These are phyloP conservation scores for Castanea mollissima DNA, from an alignment of 306 rosid species.

Conservation along the genomic window DNA sequence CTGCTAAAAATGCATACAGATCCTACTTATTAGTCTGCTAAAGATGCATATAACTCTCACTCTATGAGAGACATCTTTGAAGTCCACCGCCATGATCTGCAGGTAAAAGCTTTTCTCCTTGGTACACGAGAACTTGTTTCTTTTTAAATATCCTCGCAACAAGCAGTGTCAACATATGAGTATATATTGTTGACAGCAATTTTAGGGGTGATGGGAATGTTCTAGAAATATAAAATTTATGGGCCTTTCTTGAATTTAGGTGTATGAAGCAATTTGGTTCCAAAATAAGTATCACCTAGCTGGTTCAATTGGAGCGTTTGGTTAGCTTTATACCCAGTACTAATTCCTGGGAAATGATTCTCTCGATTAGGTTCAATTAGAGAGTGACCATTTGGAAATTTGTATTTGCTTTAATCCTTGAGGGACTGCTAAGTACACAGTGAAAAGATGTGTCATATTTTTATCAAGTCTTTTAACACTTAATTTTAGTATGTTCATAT, in stretches of 20 bases:
- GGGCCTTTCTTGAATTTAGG: neutral
- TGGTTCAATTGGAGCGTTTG: neutral
- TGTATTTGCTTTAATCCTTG: no score
- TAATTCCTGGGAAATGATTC: no score
- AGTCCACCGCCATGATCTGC: constrained; percentile 84
- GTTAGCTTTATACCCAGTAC: neutral
- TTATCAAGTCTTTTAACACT: neutral
- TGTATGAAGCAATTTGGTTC: neutral
- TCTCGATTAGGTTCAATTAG: no score
- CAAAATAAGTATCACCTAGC: neutral
- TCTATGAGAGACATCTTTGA: constrained; percentile 92
- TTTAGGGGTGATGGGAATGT: neutral
- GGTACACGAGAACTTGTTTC: neutral
- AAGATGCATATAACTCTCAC: constrained; percentile 89
- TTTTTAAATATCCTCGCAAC: neutral
- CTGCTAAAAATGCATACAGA: constrained; percentile 42
- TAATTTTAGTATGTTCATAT: neutral
- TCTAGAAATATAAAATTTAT: no score
- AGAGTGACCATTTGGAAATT: no score
- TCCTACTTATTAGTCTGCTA: no score
- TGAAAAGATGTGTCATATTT: neutral
- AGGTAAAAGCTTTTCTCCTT: constrained; percentile 39
- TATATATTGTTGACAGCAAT: neutral
- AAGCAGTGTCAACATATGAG: neutral
- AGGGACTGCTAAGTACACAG: no score